Evolutionary conservation across 2,329 filamentous ascomycete genomes (phyloP), one percentile per base, ranked within the genome.

Genomic region (Dactylellina drechsleri): DNA sequence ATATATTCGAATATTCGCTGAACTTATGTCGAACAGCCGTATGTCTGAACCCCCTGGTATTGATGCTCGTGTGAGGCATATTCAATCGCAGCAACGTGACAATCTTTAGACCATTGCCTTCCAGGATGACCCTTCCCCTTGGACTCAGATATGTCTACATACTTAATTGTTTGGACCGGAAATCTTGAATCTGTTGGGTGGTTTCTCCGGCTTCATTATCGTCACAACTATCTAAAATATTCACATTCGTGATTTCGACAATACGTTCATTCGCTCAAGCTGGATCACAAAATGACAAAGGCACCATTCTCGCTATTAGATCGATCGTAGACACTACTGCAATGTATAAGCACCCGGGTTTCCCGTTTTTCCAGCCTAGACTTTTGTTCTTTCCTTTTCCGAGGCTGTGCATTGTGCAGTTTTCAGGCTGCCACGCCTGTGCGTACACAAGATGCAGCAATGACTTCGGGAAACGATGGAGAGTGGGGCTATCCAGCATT

Each of bases 341-440:
- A 43, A 20, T 31, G 43, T 60, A 13, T 18, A 15, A 62, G 41
- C 66, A 70, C 66, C 66, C 31, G 57, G 66, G 66, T 60, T 66
- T 62, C 57, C 64, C 62, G 57, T 18, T 16, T 68, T 59, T 43
- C 71, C 71, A 75, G 71, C 71, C 71, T 75, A 75, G 54, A 50
- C 26, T 54, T 67, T 75, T 75, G 54, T 66, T 75, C 71, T 75
- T 75, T 75, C 71, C 71, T 68, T 68, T 75, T 75, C 36, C 36
- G 71, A 64, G 61, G 20, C n/a, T 0, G 28, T 68, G 71, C 71
- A 75, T 68, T 65, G 36, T 62, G 4, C 23, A 10, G 15, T 43
- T 52, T 75, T 75, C 71, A 75, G 71, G 71, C 71, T 75, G 36
- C 70, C 70, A 74, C 53, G 16, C 52, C 45, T 49, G 28, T 45